Base-by-base conservation (phyloP, 176 grass and related monocot species). In the Eragrostis curvula region DNA sequence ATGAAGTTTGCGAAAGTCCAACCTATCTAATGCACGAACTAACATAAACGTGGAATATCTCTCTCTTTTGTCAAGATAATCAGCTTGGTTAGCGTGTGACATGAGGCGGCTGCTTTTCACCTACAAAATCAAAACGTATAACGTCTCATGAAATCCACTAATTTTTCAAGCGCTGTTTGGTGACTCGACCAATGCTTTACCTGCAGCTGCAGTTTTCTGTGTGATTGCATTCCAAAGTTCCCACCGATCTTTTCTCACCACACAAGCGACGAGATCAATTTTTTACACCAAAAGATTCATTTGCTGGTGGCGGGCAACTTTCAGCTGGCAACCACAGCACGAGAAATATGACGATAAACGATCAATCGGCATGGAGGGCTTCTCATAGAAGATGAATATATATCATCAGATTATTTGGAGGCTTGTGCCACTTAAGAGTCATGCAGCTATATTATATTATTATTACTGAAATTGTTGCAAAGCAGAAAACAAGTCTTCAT, bases 291-390 rank as follows among this genome's bases (percentile, higher is more conserved):
- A 41, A 32, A 69, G 32, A 36, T 36, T 39, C 52, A 84, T 68
- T 48, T 60, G 65, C 43, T 27, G 83, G 74, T 79, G 55, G 66
- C 4, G 7, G 43, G 66, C 78, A 62, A 15, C 74, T 56, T 84
- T 85, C 52, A 70, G 29, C 28, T 14, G 18, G 27, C 28, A 60
- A 61, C 25, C 69, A 48, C 41, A 32, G 11, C 10, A 18, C 3
- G 7, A 28, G 23, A 46, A 43, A 46, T 32, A 24, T 53, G 65
- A 28, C 16, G 15, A 44, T 69, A 20, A 67, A 50, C 18, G 45
- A 36, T 15, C 62, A 65, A 53, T 64, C 70, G 1, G 23, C 29
- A 25, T 48, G 20, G 65, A 48, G 72, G 11, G 25, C 72, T 77
- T 84, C 3, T 17, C 27, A 0, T 77, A 0, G 9, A 85, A 70